A percentile compares a stretch with the other conserved stretches of the same genome.
These are phyloP conservation scores for Bocquillonia castaneifolia DNA, from an alignment of 441 rosid species.

Conservation along the genomic window DNA sequence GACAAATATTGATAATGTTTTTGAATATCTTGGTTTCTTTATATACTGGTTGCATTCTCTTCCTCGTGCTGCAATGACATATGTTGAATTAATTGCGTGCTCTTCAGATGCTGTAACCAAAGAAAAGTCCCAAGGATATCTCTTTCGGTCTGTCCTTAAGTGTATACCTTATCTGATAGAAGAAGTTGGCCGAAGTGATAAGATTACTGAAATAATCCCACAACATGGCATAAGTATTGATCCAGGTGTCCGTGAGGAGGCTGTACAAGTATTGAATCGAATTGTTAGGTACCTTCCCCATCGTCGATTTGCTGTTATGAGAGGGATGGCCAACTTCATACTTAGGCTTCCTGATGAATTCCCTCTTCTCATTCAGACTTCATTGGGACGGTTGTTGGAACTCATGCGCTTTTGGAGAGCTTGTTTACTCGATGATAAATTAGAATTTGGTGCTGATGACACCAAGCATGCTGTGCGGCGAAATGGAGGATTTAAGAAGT, in stretches of 20 bases:
- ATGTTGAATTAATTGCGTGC: conserved; percentile 22
- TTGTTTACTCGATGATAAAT: conserved; percentile 73
- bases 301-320: conserved; percentile 97
- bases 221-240: conserved; percentile 98
- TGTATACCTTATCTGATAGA: conserved; percentile 95
- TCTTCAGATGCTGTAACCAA: conserved; percentile 87
- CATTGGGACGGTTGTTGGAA: conserved; percentile 88
- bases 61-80: conserved; percentile 19
- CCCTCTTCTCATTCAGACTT: conserved; percentile 97
- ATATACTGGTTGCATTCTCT: conserved; percentile 4
- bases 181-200: conserved; percentile 98
- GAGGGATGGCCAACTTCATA: conserved; percentile 97
- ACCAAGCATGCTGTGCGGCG: conserved; percentile 44
- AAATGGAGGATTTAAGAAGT: conserved; percentile 62
- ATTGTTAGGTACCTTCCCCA: conserved; percentile 87
- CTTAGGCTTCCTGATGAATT: conserved; percentile 94
- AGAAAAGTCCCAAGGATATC: conserved; percentile 96
- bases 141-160: conserved; percentile 89
- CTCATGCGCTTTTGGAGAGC: conserved; percentile 99
- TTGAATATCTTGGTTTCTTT: background rate
- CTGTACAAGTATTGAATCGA: conserved; percentile 93
- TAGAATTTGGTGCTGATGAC: conserved; percentile 45
- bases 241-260: conserved; percentile 99
- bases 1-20: background rate
- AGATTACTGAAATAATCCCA: conserved; percentile 97